Evolutionary conservation across 129 eudicot species (phyloP).

Genomic region (Flaveria linearis): DNA sequence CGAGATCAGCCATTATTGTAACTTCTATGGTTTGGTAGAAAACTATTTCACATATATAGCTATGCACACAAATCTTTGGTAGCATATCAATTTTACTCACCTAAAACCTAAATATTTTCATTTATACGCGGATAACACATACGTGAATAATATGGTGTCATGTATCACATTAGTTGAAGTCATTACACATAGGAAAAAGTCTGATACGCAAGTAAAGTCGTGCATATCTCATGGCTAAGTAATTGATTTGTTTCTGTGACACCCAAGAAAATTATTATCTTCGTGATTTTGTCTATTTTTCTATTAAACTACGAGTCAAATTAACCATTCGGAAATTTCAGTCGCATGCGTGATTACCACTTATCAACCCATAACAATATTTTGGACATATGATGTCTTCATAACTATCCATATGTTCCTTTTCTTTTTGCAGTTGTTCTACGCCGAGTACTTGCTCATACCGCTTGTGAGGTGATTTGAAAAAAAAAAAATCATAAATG

Average conservation of each 20-base stretch:
- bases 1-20: no score
- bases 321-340: neutral
- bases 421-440: slow-evolving; percentile 67
- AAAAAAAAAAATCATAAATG: neutral
- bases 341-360: neutral
- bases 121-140: no score
- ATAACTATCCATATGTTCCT: neutral
- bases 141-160: no score
- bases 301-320: neutral
- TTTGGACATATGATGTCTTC: neutral
- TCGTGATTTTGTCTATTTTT: neutral
- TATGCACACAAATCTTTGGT: no score
- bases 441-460: slow-evolving; percentile 92
- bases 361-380: neutral
- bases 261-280: neutral
- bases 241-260: no score
- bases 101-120: no score
- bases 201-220: no score
- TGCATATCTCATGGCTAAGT: neutral
- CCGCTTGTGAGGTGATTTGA: slow-evolving; percentile 79
- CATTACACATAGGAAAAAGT: no score
- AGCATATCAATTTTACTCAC: no score
- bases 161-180: no score
- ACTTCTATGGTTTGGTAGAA: no score
- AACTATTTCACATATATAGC: no score